phyloP scores from a whole-genome alignment of 2,329 filamentous ascomycete genomes.

The Phaeosphaeria sp. region DNA sequence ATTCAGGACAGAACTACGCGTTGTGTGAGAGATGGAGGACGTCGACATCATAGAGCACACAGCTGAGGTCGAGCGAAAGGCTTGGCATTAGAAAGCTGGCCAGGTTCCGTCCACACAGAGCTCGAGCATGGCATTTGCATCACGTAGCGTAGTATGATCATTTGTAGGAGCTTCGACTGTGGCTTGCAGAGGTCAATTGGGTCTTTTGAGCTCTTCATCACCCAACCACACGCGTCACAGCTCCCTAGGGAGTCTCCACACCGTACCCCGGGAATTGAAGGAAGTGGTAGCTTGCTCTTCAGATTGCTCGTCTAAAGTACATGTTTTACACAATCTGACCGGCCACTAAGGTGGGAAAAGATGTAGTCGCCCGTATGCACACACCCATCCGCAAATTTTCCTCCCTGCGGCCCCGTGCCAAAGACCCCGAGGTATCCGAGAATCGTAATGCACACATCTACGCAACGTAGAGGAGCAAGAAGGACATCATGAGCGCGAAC shows the following conservation, averaged over 20 bases:
- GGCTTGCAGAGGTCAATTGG: constrained; percentile 26
- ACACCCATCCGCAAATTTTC: constrained; percentile 50
- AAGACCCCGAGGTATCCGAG: constrained; percentile 41
- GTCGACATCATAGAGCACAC: background rate
- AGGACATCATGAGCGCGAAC: constrained; percentile 61
- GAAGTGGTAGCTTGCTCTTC: constrained; percentile 51
- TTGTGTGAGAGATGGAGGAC: background rate
- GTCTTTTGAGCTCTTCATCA: constrained; percentile 35
- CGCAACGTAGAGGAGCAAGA: constrained; percentile 52
- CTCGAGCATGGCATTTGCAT: constrained; percentile 29
- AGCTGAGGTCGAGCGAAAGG: constrained; percentile 35
- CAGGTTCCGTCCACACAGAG: constrained; percentile 28
- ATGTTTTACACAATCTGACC: constrained; percentile 54
- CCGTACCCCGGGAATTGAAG: constrained; percentile 33
- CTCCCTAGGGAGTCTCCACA: constrained; percentile 27
- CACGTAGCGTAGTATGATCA: constrained; percentile 22
- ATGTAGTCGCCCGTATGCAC: constrained; percentile 49
- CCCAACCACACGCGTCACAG: constrained; percentile 35
- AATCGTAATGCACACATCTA: constrained; percentile 46
- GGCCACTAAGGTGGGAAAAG: constrained; percentile 49
- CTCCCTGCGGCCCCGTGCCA: constrained; percentile 44
- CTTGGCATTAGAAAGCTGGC: constrained; percentile 39
- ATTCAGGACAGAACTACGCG: background rate
- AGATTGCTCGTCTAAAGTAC: constrained; percentile 53
- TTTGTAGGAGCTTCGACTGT: constrained; percentile 26